Percentiles rank a stretch among this genome's conserved stretches.
Conservation (phyloP, 1,284 basidiomycete species). For the Nidula niveotomentosa region DNA sequence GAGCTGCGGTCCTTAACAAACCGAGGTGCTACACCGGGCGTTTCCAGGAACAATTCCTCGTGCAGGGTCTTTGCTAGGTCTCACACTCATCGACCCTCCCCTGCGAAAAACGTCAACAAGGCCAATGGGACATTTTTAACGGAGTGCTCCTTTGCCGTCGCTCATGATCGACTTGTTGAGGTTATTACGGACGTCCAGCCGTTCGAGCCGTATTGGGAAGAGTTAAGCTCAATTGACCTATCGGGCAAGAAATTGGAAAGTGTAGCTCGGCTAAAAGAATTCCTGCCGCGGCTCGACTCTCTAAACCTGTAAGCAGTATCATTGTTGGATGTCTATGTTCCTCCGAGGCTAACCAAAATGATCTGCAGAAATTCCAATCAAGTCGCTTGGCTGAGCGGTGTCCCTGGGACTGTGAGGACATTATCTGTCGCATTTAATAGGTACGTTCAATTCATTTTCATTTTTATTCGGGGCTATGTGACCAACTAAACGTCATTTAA, state of each 20-base stretch:
- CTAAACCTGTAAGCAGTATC: constrained; percentile 67
- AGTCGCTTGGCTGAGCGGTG: constrained; percentile 85
- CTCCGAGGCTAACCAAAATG: constrained; percentile 8
- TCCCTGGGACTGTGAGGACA: constrained; percentile 77
- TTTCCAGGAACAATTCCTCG: constrained; percentile 23
- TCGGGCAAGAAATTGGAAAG: constrained; percentile 83
- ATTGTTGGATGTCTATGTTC: constrained; percentile 5
- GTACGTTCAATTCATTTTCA: constrained; percentile 35
- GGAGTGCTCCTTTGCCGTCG: constrained; percentile 93
- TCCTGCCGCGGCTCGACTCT: constrained; percentile 83
- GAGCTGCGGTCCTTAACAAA: constrained; percentile 46
- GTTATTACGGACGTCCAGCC: constrained; percentile 95
- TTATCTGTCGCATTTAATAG: constrained; percentile 80
- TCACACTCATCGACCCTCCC: constrained; percentile 31
- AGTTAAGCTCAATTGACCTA: constrained; percentile 76
- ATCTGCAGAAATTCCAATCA: constrained; percentile 72
- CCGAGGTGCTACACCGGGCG: constrained; percentile 27
- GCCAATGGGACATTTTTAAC: constrained; percentile 89
- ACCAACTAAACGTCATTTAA: not conserved
- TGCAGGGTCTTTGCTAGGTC: constrained; percentile 49
- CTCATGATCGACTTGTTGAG: constrained; percentile 88
- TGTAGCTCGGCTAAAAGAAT: constrained; percentile 91
- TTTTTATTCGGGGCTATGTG: not conserved
- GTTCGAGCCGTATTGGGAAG: constrained; percentile 95
- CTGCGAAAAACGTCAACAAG: constrained; percentile 38